Base-by-base conservation (phyloP, 495 filamentous ascomycete genomes). In the Penicillium paxilli region DNA sequence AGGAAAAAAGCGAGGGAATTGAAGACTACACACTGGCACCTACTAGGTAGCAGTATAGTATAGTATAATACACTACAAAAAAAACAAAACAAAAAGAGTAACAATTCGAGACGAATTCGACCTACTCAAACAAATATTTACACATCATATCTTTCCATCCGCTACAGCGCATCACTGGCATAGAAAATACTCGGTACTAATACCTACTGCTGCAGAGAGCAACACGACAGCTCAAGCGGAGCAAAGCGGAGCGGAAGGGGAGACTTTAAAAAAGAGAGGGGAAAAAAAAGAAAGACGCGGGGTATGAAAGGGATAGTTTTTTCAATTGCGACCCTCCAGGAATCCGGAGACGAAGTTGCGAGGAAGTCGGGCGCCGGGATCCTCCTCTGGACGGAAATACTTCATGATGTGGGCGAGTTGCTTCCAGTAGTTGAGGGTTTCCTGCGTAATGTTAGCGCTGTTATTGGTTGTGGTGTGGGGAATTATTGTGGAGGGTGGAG, bases 381-480 rank as follows among this genome's bases (percentile, higher is more conserved):
- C 90, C 70, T 96, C 92, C 71, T 96, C 91, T 68, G 85, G 78
- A 62, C 91, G 83, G 81, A 97, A 98, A 75, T 95, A 98, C 66
- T 96, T 96, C 81, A 98, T 89, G 59, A 98, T 83, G 68, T 98
- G 94, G 44, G 89, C 88, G 47, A 93, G 81, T 76, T 98, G 95
- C 76, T 96, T 96, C 94, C 95, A 98, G 83, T 87, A 98, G 75
- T 98, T 98, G 78, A 98, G 82, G 30, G 91, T 98, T 84, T 98
- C 94, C 91, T 96, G 56, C 2, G 16, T 38, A 38, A 4, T 11
- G 50, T 55, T 3, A 26, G 19, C 21, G 17, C 59, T 38, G 60
- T 51, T 21, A 37, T 41, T 30, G 4, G 37, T 4, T 14, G 10
- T n/a, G 11, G 6, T 38, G 41, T n/a, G 24, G 33, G 14, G 17